A percentile compares a stretch with the other conserved stretches of the same genome.
phyloP scores from a whole-genome alignment of 176 grass and related monocot genomes.

The Lolium rigidum region DNA sequence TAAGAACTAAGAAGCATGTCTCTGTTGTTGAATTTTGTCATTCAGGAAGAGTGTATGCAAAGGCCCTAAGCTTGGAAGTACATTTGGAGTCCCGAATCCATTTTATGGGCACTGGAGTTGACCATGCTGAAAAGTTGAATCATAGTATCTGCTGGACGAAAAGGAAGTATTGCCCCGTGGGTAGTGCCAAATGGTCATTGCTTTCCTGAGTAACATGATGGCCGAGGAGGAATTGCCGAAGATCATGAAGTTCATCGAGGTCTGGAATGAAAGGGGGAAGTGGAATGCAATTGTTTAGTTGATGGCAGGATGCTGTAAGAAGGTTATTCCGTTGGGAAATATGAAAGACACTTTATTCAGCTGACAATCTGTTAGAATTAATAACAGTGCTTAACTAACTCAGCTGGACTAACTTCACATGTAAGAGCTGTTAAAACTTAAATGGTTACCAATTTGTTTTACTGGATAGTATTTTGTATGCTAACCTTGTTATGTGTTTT shows the following conservation, averaged over 20 bases:
- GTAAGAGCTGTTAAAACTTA: slow-evolving; percentile 43
- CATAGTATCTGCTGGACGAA: slow-evolving; percentile 18
- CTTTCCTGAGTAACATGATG: slow-evolving; percentile 16
- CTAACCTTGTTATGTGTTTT: slow-evolving; percentile 29
- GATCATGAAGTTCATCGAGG: not conserved
- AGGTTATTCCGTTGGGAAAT: slow-evolving; percentile 17
- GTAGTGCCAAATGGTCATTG: slow-evolving; percentile 13
- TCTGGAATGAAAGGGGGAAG: not conserved
- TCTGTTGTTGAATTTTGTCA: not conserved
- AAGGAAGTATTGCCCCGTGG: not conserved
- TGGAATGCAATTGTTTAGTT: slow-evolving; percentile 19
- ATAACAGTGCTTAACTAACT: not conserved
- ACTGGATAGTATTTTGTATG: not conserved
- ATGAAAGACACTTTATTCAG: slow-evolving; percentile 18
- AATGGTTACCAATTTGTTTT: not conserved
- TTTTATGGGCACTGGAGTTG: not conserved
- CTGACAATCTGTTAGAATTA: slow-evolving; percentile 27
- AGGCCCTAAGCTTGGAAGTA: slow-evolving; percentile 1
- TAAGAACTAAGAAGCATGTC: slow-evolving; percentile 11
- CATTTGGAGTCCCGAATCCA: slow-evolving; percentile 5
- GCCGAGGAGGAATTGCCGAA: not conserved
- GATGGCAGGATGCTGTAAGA: slow-evolving; percentile 21
- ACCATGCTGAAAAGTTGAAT: not conserved
- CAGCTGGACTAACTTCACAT: slow-evolving; percentile 23
- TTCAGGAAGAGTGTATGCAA: slow-evolving; percentile 1